Conservation (phyloP, 306 rosid species). For the Hylodesmum podocarpum region DNA sequence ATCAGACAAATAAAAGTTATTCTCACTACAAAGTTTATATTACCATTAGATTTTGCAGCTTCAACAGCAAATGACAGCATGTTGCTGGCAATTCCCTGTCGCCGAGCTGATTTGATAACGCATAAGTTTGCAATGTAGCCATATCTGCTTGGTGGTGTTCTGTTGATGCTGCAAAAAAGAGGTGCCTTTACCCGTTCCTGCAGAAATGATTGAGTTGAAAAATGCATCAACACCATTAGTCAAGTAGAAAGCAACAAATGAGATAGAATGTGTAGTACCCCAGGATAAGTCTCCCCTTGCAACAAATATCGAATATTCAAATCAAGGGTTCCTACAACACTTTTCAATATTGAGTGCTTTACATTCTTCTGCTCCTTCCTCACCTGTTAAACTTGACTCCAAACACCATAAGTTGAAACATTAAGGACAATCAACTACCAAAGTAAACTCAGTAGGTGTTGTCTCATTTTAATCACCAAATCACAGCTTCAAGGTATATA, state of each 20-base stretch:
- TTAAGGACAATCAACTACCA: constrained; percentile 17
- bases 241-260: constrained; percentile 18
- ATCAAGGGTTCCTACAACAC: constrained; percentile 93
- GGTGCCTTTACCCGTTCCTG: constrained; percentile 75
- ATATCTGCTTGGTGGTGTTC: constrained; percentile 56
- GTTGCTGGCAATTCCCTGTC: constrained; percentile 78
- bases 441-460: background rate
- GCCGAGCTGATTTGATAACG: constrained; percentile 71
- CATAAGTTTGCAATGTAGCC: constrained; percentile 86
- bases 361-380: constrained; percentile 65
- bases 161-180: constrained; percentile 52
- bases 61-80: constrained; percentile 82
- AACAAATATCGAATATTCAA: constrained; percentile 63
- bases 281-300: constrained; percentile 90
- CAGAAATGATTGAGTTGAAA: constrained; percentile 12
- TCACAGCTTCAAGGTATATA: background rate
- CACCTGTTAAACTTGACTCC: constrained; percentile 65
- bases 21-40: constrained; percentile 19
- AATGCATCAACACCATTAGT: constrained; percentile 12
- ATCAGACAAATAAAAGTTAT: constrained; percentile 1
- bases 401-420: constrained; percentile 34
- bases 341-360: constrained; percentile 60
- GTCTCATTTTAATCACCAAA: background rate
- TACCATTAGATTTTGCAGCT: constrained; percentile 67
- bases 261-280: constrained; percentile 51